Conservation (phyloP, 805 yeast species). For the Cyberlindnera suaveolens region DNA sequence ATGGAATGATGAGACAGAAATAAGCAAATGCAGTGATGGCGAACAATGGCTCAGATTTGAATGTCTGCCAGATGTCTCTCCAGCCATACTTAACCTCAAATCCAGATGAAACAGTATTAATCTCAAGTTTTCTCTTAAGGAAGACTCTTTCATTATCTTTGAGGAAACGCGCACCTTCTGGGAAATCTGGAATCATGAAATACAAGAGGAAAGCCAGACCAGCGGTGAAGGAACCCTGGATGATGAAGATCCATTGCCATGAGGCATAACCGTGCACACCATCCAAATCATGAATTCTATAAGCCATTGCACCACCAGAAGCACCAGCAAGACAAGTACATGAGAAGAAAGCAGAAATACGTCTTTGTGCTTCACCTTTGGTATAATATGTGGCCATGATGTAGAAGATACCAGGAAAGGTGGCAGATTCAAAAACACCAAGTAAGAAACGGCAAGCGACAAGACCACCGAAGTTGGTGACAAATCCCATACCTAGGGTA, state of each 20-base stretch:
- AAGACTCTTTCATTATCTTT: slow-evolving; percentile 33
- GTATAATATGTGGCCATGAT: slow-evolving; percentile 43
- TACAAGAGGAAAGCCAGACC: slow-evolving; percentile 32
- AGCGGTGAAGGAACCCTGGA: slow-evolving; percentile 42
- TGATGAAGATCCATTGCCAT: slow-evolving; percentile 46
- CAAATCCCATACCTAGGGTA: slow-evolving; percentile 39
- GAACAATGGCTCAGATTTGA: slow-evolving; percentile 51
- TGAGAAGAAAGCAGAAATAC: slow-evolving; percentile 43
- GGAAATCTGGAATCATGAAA: slow-evolving; percentile 38
- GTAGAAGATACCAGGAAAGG: slow-evolving; percentile 46
- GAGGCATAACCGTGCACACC: slow-evolving; percentile 40
- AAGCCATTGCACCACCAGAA: slow-evolving; percentile 48
- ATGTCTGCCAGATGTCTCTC: slow-evolving; percentile 30
- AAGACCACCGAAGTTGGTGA: slow-evolving; percentile 36
- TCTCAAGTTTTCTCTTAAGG: slow-evolving; percentile 30
- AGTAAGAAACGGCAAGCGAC: slow-evolving; percentile 43
- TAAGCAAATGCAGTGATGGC: slow-evolving; percentile 30
- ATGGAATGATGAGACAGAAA: slow-evolving; percentile 33
- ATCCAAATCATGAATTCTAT: slow-evolving; percentile 36
- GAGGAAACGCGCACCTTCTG: slow-evolving; percentile 35
- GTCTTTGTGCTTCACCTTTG: slow-evolving; percentile 39
- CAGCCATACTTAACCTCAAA: slow-evolving; percentile 28
- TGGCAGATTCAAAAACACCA: slow-evolving; percentile 49
- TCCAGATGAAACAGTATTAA: slow-evolving; percentile 32
- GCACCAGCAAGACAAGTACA: slow-evolving; percentile 51